Evolutionary conservation across 768 basidiomycete species (phyloP).

Genomic region (Mycena latifolia): DNA sequence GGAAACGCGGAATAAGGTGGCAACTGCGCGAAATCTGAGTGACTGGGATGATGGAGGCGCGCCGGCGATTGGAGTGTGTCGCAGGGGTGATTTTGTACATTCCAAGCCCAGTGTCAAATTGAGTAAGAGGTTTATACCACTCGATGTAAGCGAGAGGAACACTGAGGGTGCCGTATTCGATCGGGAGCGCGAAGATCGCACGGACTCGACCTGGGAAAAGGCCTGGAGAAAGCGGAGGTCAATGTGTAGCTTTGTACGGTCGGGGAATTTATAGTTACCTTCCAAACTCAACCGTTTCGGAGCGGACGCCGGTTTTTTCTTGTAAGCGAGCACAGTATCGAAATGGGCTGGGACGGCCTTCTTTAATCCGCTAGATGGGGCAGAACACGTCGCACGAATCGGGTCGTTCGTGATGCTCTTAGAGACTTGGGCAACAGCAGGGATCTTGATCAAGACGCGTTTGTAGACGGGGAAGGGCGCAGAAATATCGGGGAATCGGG

Average conservation of each 20-base stretch:
- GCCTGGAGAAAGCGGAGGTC: background rate
- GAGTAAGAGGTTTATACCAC: constrained; percentile 20
- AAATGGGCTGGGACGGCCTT: constrained; percentile 2
- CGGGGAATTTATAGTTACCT: no score
- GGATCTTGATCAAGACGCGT: constrained; percentile 7
- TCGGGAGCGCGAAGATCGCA: constrained; percentile 10
- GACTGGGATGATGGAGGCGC: constrained; percentile 19
- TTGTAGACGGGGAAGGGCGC: constrained; percentile 16
- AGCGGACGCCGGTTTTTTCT: background rate
- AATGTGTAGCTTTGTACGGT: no score
- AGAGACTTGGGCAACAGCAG: background rate
- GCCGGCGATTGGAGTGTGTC: background rate
- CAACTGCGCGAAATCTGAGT: constrained; percentile 11
- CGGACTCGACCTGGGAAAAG: constrained; percentile 3
- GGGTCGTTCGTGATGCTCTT: background rate
- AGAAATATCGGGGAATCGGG: background rate
- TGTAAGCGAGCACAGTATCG: constrained; percentile 14
- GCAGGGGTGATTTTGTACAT: constrained; percentile 16
- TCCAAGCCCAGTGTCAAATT: constrained; percentile 8
- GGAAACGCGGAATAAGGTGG: constrained; percentile 17
- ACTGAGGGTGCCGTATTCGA: constrained; percentile 4
- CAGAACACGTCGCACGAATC: background rate
- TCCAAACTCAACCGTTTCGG: no score
- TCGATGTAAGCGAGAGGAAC: constrained; percentile 11
- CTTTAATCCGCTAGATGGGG: no score